Evolutionary conservation across 495 filamentous ascomycete species (phyloP).

Genomic region (Bacidia rubella): DNA sequence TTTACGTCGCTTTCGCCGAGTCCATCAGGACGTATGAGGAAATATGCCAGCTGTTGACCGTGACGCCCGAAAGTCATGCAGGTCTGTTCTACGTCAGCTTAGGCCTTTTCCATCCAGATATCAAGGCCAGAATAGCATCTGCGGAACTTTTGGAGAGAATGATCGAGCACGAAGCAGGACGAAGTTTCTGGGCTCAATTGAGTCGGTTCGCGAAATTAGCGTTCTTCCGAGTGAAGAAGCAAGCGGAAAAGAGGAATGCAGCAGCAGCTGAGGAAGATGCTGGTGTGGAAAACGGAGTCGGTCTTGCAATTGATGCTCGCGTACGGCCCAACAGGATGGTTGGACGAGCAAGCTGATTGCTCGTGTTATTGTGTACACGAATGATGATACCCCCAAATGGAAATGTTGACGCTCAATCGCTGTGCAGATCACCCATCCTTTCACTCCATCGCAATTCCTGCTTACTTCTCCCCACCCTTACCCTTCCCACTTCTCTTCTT

Average conservation of each 20-base stretch:
- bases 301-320: conserved; percentile 9
- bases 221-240: conserved; percentile 28
- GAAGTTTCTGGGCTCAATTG: conserved; percentile 81
- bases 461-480: conserved; percentile 13
- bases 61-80: conserved; percentile 73
- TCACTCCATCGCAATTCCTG: too few relatives aligned
- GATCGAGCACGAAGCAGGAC: conserved; percentile 71
- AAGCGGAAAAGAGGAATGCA: conserved; percentile 12
- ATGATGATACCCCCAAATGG: conserved; percentile 3
- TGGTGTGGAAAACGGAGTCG: conserved; percentile 3
- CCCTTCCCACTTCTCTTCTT: conserved; percentile 14
- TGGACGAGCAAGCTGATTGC: background rate
- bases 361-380: too few relatives aligned
- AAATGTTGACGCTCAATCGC: background rate
- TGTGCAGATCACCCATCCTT: background rate
- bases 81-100: conserved; percentile 87
- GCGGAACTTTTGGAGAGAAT: conserved; percentile 76
- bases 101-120: conserved; percentile 83
- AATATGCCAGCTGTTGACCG: conserved; percentile 74
- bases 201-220: conserved; percentile 79
- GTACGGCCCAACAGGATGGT: conserved; percentile 3
- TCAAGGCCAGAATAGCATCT: conserved; percentile 60
- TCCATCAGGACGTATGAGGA: conserved; percentile 72
- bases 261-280: conserved; percentile 4
- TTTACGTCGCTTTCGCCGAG: conserved; percentile 68